Evolutionary conservation across 768 basidiomycete species (phyloP).

Genomic region (Leccinum subgranulosum): DNA sequence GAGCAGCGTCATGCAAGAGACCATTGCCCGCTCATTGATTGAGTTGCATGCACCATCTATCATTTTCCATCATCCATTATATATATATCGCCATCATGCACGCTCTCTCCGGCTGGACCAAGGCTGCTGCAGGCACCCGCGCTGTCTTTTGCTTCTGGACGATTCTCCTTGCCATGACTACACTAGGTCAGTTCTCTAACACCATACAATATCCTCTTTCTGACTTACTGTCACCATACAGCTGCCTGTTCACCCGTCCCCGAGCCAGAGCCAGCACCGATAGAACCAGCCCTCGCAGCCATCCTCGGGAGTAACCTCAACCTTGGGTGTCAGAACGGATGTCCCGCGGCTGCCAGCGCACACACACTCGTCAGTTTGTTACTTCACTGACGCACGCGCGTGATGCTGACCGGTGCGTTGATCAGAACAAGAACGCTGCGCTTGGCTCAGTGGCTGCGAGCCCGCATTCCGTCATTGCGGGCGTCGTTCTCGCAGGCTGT

Average conservation of each 20-base stretch:
- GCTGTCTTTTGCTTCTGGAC: slow-evolving; percentile 19
- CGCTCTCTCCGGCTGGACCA: background rate
- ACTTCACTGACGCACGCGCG: background rate
- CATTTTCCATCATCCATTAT: background rate
- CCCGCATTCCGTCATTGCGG: slow-evolving; percentile 20
- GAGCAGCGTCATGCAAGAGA: background rate
- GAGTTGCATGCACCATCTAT: slow-evolving; percentile 4
- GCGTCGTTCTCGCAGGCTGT: slow-evolving; percentile 19
- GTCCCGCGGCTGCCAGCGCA: slow-evolving; percentile 13
- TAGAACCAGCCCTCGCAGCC: slow-evolving; percentile 18
- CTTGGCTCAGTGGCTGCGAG: slow-evolving; percentile 13
- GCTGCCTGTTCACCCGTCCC: slow-evolving; percentile 23
- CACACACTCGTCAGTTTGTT: slow-evolving; percentile 20
- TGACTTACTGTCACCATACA: slow-evolving; percentile 1
- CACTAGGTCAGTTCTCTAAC: slow-evolving; percentile 15
- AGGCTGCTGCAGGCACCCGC: slow-evolving; percentile 1
- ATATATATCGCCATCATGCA: slow-evolving; percentile 9
- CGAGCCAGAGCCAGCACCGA: slow-evolving; percentile 22
- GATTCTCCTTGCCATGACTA: slow-evolving; percentile 17
- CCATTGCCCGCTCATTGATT: slow-evolving; percentile 10
- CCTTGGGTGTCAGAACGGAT: slow-evolving; percentile 23
- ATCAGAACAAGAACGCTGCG: slow-evolving; percentile 21
- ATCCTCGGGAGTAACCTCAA: slow-evolving; percentile 25
- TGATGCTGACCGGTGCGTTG: background rate
- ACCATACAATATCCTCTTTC: background rate